Evolutionary conservation across 2,329 filamentous ascomycete species (phyloP), one percentile per base, ranked within the genome.

Genomic region (Periglandula ipomoeae): DNA sequence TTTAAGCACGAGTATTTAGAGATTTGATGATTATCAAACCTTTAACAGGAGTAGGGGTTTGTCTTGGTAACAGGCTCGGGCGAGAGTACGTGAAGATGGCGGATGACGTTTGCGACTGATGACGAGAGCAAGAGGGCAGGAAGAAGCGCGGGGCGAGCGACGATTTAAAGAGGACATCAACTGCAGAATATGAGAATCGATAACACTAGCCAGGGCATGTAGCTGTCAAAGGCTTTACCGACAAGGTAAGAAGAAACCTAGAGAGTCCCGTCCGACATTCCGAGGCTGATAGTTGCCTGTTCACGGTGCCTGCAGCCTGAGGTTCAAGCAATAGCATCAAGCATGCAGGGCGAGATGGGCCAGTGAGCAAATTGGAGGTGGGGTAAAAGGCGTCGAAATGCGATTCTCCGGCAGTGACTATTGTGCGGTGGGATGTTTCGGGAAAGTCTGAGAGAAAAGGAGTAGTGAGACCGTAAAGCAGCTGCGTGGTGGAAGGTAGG

Each of bases 101-200:
- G 47, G 38, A 23, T 34, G 38, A 34, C 20, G 43, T 37, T 35
- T 34, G 43, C 35, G 42, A 15, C 27, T 41, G 38, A 43, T 34
- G 38, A 45, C 42, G 43, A 42, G 27, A 41, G 47, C 23, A 45
- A 46, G 32, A 38, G 17, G 37, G 26, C 23, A 34, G 43, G 23
- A 46, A 22, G 40, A 39, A 41, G 45, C 11, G 41, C 22, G 44
- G 19, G 23, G 19, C 44, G 35, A 47, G 20, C 22, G 23, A 50
- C 20, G 44, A 37, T 26, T 13, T 30, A 27, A 5, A 40, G 15
- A 40, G 15, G 27, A 22, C n/a, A 32, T 41, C 26, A 49, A 41
- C 47, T 49, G 35, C n/a, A 49, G 42, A 46, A 27, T 24, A 46
- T 41, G 44, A 46, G 43, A 46, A 49, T 49, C 44, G 44, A 27